Conservation (phyloP, 2,329 filamentous ascomycete genomes). For the Colletotrichum sp. region DNA sequence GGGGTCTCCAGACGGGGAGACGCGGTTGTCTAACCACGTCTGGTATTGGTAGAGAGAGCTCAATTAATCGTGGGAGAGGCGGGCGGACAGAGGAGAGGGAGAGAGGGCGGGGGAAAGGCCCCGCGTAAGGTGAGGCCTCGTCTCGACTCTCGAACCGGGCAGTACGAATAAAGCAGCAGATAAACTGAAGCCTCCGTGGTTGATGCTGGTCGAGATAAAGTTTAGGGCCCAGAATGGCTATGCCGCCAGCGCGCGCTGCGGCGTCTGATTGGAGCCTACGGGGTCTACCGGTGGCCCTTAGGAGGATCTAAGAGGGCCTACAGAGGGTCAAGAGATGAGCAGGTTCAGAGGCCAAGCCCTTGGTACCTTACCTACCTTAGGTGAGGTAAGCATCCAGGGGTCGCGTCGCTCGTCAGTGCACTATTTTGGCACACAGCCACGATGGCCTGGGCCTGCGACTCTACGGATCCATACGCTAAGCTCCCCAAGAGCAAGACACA, state of each 20-base stretch:
- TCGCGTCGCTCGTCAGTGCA: background rate
- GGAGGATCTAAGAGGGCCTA: background rate
- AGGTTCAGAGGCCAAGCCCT: background rate
- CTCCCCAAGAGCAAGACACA: background rate
- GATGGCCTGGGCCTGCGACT: background rate
- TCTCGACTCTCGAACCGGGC: background rate
- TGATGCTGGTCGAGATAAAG: constrained; percentile 14
- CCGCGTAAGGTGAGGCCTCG: background rate
- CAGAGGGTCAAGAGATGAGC: background rate
- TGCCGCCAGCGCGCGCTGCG: background rate
- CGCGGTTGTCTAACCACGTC: background rate
- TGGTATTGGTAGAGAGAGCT: background rate
- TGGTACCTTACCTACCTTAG: background rate
- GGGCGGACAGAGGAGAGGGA: background rate
- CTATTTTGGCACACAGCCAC: background rate
- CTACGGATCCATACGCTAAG: background rate
- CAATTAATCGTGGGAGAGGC: background rate
- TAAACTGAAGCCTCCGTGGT: background rate
- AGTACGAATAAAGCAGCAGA: background rate
- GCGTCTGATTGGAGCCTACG: background rate
- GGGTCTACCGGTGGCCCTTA: background rate
- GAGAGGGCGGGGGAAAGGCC: background rate
- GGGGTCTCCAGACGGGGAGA: background rate
- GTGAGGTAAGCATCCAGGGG: background rate
- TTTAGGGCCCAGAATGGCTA: background rate